A percentile compares a stretch with the other conserved stretches of the same genome.
These are phyloP conservation scores for Alopecurus myosuroides DNA, from an alignment of 176 grass and related monocot genomes.

Conservation along the genomic window DNA sequence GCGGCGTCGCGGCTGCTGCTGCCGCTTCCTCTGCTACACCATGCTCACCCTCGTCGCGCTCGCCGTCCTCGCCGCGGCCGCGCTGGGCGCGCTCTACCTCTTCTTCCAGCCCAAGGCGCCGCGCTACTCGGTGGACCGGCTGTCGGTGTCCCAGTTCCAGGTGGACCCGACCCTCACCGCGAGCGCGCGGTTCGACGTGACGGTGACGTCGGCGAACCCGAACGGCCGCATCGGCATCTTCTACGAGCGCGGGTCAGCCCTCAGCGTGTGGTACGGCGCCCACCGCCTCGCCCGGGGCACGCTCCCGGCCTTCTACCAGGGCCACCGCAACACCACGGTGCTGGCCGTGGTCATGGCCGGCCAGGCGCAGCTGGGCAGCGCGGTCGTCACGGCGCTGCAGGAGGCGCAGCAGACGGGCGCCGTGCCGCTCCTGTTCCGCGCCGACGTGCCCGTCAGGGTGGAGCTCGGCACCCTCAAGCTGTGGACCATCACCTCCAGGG, in stretches of 20 bases:
- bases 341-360: slow-evolving; percentile 49
- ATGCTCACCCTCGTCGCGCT: slow-evolving; percentile 7
- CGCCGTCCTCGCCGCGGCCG: slow-evolving; percentile 35
- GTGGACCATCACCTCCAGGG: slow-evolving; percentile 62
- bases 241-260: slow-evolving; percentile 56
- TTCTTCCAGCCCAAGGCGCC: slow-evolving; percentile 66
- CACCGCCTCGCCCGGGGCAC: slow-evolving; percentile 38
- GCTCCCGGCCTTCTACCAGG: slow-evolving; percentile 78
- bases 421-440: slow-evolving; percentile 65
- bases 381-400: slow-evolving; percentile 33
- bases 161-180: slow-evolving; percentile 35
- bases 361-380: slow-evolving; percentile 46
- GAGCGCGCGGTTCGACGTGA: slow-evolving; percentile 57
- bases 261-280: slow-evolving; percentile 43
- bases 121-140: slow-evolving; percentile 72
- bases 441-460: slow-evolving; percentile 64
- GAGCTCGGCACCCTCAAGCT: slow-evolving; percentile 53
- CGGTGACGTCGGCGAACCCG: slow-evolving; percentile 66
- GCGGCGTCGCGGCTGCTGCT: slow-evolving; percentile 42
- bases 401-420: slow-evolving; percentile 49
- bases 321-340: slow-evolving; percentile 69
- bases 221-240: slow-evolving; percentile 61
- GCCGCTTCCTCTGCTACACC: slow-evolving; percentile 56
- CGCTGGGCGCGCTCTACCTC: slow-evolving; percentile 45
- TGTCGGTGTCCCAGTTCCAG: slow-evolving; percentile 48